phyloP scores from a whole-genome alignment of 2,329 filamentous ascomycete genomes.

The Colletotrichum sp. region DNA sequence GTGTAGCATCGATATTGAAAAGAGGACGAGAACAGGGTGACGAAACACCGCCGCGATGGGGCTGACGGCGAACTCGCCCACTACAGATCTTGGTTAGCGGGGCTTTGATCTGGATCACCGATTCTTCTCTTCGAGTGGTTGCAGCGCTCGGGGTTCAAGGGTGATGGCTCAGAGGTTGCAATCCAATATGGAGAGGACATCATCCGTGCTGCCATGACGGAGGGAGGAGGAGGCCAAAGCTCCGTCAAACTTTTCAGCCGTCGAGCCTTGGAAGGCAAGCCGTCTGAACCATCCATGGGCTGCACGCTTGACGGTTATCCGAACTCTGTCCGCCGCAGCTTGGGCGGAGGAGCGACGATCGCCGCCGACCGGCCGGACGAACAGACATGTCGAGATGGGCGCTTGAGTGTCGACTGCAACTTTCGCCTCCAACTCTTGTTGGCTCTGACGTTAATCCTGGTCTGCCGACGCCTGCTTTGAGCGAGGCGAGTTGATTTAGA shows the following conservation, averaged over 20 bases:
- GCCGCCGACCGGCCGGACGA: background rate
- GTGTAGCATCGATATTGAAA: conserved; percentile 11
- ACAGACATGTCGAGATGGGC: background rate
- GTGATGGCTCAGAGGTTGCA: background rate
- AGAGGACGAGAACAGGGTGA: conserved; percentile 5
- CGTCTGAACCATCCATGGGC: background rate
- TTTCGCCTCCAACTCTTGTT: background rate
- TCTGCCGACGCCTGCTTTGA: background rate
- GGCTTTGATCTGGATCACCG: conserved; percentile 16
- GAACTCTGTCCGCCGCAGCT: background rate
- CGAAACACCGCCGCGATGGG: conserved; percentile 8
- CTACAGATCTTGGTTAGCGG: conserved; percentile 19
- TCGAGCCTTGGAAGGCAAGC: background rate
- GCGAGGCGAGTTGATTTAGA: background rate
- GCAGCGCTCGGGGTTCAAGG: background rate
- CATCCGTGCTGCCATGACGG: conserved; percentile 7
- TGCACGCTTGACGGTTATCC: background rate
- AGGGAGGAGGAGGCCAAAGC: background rate
- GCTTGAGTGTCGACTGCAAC: background rate
- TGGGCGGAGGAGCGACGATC: background rate
- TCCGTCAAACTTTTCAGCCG: background rate
- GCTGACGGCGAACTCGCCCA: conserved; percentile 6
- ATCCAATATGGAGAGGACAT: background rate
- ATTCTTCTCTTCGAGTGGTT: background rate
- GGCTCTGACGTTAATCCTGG: background rate